A percentile compares a stretch with the other conserved stretches of the same genome.
phyloP scores from a whole-genome alignment of 2,329 filamentous ascomycete genomes.

The Colletotrichum orchidophilum region DNA sequence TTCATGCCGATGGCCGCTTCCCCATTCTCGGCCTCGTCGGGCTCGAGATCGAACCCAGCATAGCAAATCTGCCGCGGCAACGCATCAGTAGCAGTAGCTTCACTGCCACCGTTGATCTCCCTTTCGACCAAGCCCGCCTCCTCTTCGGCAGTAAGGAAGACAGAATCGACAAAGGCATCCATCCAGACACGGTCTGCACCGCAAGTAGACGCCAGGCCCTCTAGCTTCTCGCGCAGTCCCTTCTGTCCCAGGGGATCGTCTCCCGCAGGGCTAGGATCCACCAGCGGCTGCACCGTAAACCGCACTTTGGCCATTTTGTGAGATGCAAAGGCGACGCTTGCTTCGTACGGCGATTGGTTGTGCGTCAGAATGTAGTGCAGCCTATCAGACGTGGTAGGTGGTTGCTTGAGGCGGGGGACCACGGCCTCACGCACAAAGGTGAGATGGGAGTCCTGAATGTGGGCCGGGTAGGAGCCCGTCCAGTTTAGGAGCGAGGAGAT shows the following conservation, averaged over 20 bases:
- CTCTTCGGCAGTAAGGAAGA: conserved; percentile 9
- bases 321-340: conserved; percentile 17
- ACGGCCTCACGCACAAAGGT: conserved; percentile 17
- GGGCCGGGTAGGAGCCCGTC: conserved; percentile 10
- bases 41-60: conserved; percentile 17
- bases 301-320: conserved; percentile 5
- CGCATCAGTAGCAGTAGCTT: background rate
- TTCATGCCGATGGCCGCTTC: conserved; percentile 15
- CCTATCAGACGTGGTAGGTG: background rate
- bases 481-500: conserved; percentile 13
- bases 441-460: conserved; percentile 11
- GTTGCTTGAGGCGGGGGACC: conserved; percentile 8
- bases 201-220: background rate
- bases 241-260: conserved; percentile 5
- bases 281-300: conserved; percentile 18
- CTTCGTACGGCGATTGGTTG: conserved; percentile 10
- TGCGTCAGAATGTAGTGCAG: conserved; percentile 15
- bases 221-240: conserved; percentile 15
- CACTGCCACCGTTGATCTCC: background rate
- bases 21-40: background rate
- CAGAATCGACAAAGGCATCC: background rate
- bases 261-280: background rate
- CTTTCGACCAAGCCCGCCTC: background rate
- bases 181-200: conserved; percentile 9
- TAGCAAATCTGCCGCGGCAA: conserved; percentile 11